These are phyloP conservation scores for Brasenia schreberi DNA, from an alignment of 164 flowering plant species.

Conservation along the genomic window DNA sequence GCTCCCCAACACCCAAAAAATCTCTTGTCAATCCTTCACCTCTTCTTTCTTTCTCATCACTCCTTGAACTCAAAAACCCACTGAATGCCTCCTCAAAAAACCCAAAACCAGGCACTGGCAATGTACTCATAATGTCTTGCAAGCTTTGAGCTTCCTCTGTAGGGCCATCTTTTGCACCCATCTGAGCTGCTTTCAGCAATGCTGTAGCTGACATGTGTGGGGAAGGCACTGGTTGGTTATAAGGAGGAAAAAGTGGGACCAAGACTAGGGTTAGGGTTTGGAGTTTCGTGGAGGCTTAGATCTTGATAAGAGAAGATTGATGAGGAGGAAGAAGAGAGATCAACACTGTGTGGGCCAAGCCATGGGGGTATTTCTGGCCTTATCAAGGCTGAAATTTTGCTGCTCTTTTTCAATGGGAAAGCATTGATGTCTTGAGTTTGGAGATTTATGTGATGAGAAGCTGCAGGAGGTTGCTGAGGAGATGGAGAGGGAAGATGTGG, in stretches of 20 bases:
- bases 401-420: slow-evolving; percentile 43
- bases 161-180: slow-evolving; percentile 49
- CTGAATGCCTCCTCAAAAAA: slow-evolving; percentile 33
- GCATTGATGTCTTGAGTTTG: slow-evolving; percentile 19
- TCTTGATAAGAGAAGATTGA: no score
- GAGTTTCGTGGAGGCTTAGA: no score
- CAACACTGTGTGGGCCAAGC: slow-evolving; percentile 5
- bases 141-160: slow-evolving; percentile 16
- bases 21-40: slow-evolving; percentile 69
- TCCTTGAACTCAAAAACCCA: slow-evolving; percentile 19
- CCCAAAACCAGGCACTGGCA: slow-evolving; percentile 13
- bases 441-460: slow-evolving; percentile 16
- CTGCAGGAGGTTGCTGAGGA: slow-evolving; percentile 14
- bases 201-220: slow-evolving; percentile 93
- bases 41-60: slow-evolving; percentile 11
- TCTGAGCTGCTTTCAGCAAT: slow-evolving; percentile 84
- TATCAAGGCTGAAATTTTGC: slow-evolving; percentile 13
- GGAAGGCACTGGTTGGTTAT: neutral
- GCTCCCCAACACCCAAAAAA: slow-evolving; percentile 44
- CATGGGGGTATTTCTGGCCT: slow-evolving; percentile 45
- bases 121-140: slow-evolving; percentile 33
- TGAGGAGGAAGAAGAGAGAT: no score
- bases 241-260: no score
- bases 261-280: no score
- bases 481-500: slow-evolving; percentile 15